Percentiles rank a stretch among this genome's conserved stretches.
phyloP scores from a whole-genome alignment of 2,329 filamentous ascomycete species.

The Tolypocladium endophyticum region DNA sequence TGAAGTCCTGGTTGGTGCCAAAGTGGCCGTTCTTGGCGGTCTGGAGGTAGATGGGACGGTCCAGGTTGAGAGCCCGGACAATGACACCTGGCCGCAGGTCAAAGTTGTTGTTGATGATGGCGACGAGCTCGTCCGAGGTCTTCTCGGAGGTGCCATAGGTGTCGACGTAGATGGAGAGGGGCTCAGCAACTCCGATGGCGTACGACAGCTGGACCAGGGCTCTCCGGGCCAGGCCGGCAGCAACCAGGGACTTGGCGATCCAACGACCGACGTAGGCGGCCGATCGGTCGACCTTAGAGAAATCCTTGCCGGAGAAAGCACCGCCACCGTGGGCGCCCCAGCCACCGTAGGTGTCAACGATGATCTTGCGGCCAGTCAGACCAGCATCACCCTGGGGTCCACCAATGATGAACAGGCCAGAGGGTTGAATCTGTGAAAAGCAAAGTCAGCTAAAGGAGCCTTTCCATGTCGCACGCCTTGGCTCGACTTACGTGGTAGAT shows the following conservation, averaged over 20 bases:
- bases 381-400: constrained; percentile 98
- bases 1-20: constrained; percentile 89
- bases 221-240: constrained; percentile 80
- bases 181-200: constrained; percentile 97
- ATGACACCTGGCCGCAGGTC: constrained; percentile 97
- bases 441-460: constrained; percentile 3
- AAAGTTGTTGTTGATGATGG: constrained; percentile 94
- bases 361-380: constrained; percentile 98
- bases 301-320: constrained; percentile 99
- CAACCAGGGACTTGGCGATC: constrained; percentile 97
- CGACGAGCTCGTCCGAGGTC: constrained; percentile 83
- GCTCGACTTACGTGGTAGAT: constrained; percentile 71
- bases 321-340: constrained; percentile 99
- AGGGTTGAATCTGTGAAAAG: constrained; percentile 70
- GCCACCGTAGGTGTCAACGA: constrained; percentile 98
- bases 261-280: constrained; percentile 95
- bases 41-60: constrained; percentile 94
- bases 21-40: constrained; percentile 99
- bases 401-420: constrained; percentile 97
- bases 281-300: constrained; percentile 99
- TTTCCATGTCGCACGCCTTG: neutral
- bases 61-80: constrained; percentile 90
- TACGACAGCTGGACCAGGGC: constrained; percentile 96
- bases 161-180: constrained; percentile 95
- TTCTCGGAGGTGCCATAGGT: constrained; percentile 90